Conservation (phyloP, 169 alveolate species). For the Theileria parva region DNA sequence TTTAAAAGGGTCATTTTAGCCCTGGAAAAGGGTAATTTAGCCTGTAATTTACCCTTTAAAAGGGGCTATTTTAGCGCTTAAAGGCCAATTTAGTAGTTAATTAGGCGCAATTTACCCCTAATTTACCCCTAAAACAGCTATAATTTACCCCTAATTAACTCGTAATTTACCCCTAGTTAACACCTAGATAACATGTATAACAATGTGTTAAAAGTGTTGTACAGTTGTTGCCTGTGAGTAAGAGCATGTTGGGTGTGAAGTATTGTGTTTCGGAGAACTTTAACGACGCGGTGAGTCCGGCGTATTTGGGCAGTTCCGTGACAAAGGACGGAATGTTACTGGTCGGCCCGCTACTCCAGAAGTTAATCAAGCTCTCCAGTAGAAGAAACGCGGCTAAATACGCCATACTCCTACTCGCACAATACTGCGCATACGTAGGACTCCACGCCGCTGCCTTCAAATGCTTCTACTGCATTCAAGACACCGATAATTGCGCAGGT, state of each 20-base stretch:
- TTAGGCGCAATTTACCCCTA: too few relatives aligned
- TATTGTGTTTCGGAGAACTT: conserved; percentile 60
- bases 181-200: too few relatives aligned
- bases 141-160: too few relatives aligned
- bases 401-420: conserved; percentile 61
- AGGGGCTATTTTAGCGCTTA: too few relatives aligned
- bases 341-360: conserved; percentile 63
- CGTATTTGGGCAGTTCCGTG: conserved; percentile 35
- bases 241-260: conserved; percentile 34
- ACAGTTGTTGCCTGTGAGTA: conserved; percentile 34
- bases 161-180: too few relatives aligned
- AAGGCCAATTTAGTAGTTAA: too few relatives aligned
- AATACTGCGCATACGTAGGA: conserved; percentile 64
- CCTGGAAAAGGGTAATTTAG: background rate
- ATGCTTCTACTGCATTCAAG: conserved; percentile 65
- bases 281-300: conserved; percentile 53
- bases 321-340: conserved; percentile 63
- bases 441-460: conserved; percentile 58
- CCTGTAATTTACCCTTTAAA: too few relatives aligned
- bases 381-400: conserved; percentile 56
- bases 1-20: too few relatives aligned
- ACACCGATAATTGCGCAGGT: conserved; percentile 53
- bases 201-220: too few relatives aligned
- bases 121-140: too few relatives aligned
- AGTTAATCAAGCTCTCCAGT: conserved; percentile 48